phyloP scores from a whole-genome alignment of 192 early-diverging fungal species.

The Chytriomyces sp. region DNA sequence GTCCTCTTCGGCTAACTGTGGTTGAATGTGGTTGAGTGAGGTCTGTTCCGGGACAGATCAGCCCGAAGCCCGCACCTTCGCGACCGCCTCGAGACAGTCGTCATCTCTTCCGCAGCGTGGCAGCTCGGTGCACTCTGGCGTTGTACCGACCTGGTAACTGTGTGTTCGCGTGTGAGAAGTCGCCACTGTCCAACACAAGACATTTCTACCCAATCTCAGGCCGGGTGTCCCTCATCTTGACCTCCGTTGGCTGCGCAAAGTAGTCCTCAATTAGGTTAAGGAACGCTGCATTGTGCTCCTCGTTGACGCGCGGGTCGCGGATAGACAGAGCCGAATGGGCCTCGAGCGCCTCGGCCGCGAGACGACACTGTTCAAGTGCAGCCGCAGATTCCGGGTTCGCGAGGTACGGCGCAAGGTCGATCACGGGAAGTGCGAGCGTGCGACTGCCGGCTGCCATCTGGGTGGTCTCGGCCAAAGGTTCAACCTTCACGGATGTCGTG shows the following conservation, averaged over 20 bases:
- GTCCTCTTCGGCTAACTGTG: slow-evolving; percentile 54
- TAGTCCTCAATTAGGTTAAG: slow-evolving; percentile 73
- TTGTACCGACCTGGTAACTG: slow-evolving; percentile 63
- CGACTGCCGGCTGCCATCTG: not conserved
- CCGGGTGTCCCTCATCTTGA: slow-evolving; percentile 64
- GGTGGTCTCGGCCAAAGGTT: not conserved
- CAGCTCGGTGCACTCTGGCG: slow-evolving; percentile 69
- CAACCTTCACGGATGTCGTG: not conserved
- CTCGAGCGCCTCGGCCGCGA: slow-evolving; percentile 64
- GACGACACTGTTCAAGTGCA: slow-evolving; percentile 15
- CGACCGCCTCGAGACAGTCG: slow-evolving; percentile 59
- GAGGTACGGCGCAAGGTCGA: slow-evolving; percentile 65
- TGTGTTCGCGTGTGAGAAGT: too few relatives aligned
- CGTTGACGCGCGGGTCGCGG: slow-evolving; percentile 68
- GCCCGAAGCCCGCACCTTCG: slow-evolving; percentile 23
- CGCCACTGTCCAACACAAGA: too few relatives aligned
- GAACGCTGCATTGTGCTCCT: slow-evolving; percentile 49
- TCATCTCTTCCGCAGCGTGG: slow-evolving; percentile 65
- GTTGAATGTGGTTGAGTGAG: too few relatives aligned
- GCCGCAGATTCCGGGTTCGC: slow-evolving; percentile 51
- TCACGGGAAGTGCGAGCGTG: slow-evolving; percentile 42
- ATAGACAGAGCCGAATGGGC: slow-evolving; percentile 67
- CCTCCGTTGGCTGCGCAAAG: slow-evolving; percentile 63
- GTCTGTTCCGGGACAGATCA: too few relatives aligned
- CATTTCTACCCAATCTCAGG: slow-evolving; percentile 58